Conservation (phyloP, 805 yeast genomes). For the Yamadazyma endophytica region DNA sequence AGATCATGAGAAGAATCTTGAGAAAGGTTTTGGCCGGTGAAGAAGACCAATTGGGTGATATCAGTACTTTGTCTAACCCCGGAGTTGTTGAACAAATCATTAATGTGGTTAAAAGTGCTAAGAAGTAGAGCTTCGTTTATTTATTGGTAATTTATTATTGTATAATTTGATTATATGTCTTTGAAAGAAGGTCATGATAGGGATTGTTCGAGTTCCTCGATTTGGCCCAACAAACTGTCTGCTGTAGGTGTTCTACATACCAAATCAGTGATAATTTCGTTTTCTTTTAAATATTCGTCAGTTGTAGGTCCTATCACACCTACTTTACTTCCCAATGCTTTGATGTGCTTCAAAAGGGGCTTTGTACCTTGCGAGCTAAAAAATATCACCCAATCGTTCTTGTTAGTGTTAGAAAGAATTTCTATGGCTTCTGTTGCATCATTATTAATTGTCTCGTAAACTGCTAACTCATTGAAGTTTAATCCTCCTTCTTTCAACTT, state of each 20-base stretch:
- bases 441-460: constrained; percentile 60
- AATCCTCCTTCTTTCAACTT: constrained; percentile 43
- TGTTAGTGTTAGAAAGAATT: constrained; percentile 36
- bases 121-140: constrained; percentile 8
- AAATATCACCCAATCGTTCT: constrained; percentile 66
- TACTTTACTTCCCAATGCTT: constrained; percentile 27
- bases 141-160: not conserved
- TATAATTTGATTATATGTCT: too few relatives aligned
- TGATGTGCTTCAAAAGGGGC: constrained; percentile 46
- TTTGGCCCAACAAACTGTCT: constrained; percentile 43
- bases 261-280: constrained; percentile 54
- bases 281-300: constrained; percentile 49
- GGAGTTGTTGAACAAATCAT: constrained; percentile 76
- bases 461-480: constrained; percentile 53
- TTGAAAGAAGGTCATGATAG: too few relatives aligned
- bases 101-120: constrained; percentile 49
- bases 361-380: constrained; percentile 90
- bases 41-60: constrained; percentile 89
- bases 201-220: constrained; percentile 9
- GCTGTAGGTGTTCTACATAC: constrained; percentile 77
- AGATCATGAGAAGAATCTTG: constrained; percentile 96
- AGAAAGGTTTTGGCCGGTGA: constrained; percentile 91
- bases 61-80: constrained; percentile 85
- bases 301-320: constrained; percentile 97
- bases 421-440: too few relatives aligned